Base-by-base conservation (phyloP, 306 rosid species). In the Canavalia ensiformis region DNA sequence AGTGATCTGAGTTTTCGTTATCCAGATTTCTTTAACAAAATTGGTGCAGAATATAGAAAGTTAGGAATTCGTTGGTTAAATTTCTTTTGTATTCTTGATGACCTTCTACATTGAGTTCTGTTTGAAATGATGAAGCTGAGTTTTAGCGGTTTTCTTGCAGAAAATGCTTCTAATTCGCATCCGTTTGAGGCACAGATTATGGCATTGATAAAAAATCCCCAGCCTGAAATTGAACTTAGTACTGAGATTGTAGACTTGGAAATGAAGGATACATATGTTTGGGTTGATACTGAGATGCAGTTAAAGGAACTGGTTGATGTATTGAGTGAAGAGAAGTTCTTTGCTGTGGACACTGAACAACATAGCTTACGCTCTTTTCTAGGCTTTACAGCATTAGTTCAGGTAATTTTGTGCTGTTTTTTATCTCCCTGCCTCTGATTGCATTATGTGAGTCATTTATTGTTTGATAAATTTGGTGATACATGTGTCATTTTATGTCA, bases 331-430 rank as follows among this genome's bases (percentile, higher is more conserved):
- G 90, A 90, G 86, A 88, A 45, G 66, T 83, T 81, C 31, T 87
- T 94, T 79, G 90, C 88, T 11, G 99, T 95, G 60, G 99, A 95
- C 81, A 95, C 98, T 5, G 98, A 91, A 87, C 98, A 93, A 84
- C 96, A 95, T 85, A 87, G 95, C 82, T 80, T 91, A 62, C 74
- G 90, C 57, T 89, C 97, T 52, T 95, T 90, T 88, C 80, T 91
- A 35, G 99, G 98, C 60, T 91, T 93, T 72, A 95, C 99, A 47
- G 90, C 96, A 84, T 86, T 93, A 66, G 74, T 93, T 73, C 98
- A 93, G 92, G 98, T 91, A 83, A 44, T 45, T 71, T 74, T 9
- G 51, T 52, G 56, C 52, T 54, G 64, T 68, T 66, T 55, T 37
- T 63, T 52, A 30, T 35, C 4, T 44, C 9, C 25, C 57, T 12